Evolutionary conservation across 208 protist genomes (phyloP), one percentile per base, ranked within the genome.

Genomic region (Trypanosoma caninum): DNA sequence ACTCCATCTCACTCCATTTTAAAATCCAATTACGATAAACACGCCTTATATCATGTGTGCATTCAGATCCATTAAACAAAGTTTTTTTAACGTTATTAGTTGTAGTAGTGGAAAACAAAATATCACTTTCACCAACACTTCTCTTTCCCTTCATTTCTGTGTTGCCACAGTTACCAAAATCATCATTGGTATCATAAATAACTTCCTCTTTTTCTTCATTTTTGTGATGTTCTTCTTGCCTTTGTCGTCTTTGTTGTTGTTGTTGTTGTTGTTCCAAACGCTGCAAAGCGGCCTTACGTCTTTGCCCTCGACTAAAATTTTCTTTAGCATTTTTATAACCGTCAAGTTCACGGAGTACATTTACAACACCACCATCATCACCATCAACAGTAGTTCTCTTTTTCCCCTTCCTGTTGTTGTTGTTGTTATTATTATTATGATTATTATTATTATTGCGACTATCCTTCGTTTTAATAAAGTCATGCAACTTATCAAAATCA

Each of bases 1-100:
- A 72, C 76, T 92, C 79, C 10, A 91, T 13, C 33, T 95, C 82
- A 35, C 71, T 74, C 84, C 87, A 94, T 35, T 74, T 55, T 34
- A 68, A 45, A 58, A 94, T 87, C 77, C 76, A 89, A 11, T 48
- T 61, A 16, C 67, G 54, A 60, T 93, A 93, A 13, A 69, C 68
- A 48, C 63, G 70, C 14, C 59, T 50, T 68, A 47, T 18, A 25
- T 34, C 14, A 23, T 20, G 13, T 38, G n/a, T 10, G n/a, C n/a
- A n/a, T n/a, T n/a, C n/a, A n/a, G n/a, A n/a, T n/a, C n/a, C n/a
- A n/a, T n/a, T n/a, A n/a, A n/a, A n/a, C n/a, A n/a, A n/a, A n/a
- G n/a, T n/a, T n/a, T n/a, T n/a, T n/a, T n/a, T n/a, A n/a, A n/a
- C n/a, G n/a, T n/a, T n/a, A n/a, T n/a, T n/a, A n/a, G n/a, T n/a